phyloP scores from a whole-genome alignment of 768 basidiomycete genomes.

The Rhodosporidiobolus odoratus region DNA sequence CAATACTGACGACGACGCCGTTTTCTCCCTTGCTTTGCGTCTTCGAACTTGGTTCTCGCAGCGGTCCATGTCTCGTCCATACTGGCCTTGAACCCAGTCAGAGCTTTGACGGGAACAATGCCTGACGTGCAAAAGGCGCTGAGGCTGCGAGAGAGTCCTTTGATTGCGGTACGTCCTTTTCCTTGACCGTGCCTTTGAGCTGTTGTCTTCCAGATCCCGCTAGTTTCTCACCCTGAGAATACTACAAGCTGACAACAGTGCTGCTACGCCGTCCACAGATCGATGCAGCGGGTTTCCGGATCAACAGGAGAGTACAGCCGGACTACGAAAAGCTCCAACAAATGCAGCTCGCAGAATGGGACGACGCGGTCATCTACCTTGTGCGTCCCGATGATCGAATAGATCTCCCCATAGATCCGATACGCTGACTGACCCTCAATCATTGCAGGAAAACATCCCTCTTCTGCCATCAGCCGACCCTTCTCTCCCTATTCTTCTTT shows the following conservation, averaged over 20 bases:
- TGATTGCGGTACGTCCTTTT: slow-evolving; percentile 21
- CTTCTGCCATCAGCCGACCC: neutral
- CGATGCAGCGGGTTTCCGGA: slow-evolving; percentile 35
- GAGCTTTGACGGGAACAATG: slow-evolving; percentile 4
- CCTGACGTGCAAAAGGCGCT: slow-evolving; percentile 18
- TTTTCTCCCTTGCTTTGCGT: neutral
- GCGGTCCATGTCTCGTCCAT: slow-evolving; percentile 14
- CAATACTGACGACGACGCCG: neutral
- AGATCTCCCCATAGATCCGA: neutral
- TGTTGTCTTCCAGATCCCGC: neutral
- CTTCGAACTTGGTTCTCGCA: neutral
- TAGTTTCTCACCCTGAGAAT: neutral
- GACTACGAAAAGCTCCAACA: slow-evolving; percentile 7
- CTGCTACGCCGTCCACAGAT: slow-evolving; percentile 8
- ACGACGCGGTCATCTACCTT: slow-evolving; percentile 25
- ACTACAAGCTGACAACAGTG: neutral
- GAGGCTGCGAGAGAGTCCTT: neutral
- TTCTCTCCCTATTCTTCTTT: slow-evolving; percentile 16
- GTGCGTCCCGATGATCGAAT: slow-evolving; percentile 3
- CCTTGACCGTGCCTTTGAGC: no score
- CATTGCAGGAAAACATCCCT: slow-evolving; percentile 37
- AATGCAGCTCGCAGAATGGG: slow-evolving; percentile 31
- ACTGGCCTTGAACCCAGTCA: neutral
- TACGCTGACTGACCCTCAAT: neutral
- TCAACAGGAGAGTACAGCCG: slow-evolving; percentile 5